Evolutionary conservation across 139 green algal species (phyloP), one percentile per base, ranked within the genome.

Genomic region (Volvox reticuliferus): DNA sequence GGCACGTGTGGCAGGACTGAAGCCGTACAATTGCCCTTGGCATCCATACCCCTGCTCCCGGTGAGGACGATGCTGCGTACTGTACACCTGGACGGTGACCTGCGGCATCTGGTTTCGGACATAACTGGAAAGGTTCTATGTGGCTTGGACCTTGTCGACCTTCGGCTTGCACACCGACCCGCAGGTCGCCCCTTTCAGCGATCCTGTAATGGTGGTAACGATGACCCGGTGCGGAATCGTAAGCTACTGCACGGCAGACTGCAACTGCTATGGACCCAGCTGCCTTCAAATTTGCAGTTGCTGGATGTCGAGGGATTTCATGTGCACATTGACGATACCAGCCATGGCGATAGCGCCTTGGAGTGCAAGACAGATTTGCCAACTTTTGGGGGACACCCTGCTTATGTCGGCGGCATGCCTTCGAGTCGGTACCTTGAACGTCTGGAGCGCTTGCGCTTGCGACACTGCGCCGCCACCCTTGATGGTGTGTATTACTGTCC

Each of bases 161-260:
- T 89, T 44, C 85, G 69, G 28, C 85, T 89, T 44, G 68, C 85
- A 30, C 68, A 89, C 68, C 69, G 85, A n/a, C 85, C 85, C 69
- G 37, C 18, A 44, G 69, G 85, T 28, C 85, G 28, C 20, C 85
- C 85, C 6, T 44, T 67, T 18, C 75, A 30, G 32, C 21, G 26
- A 55, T 55, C 44, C 44, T 55, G 5, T 55, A 55, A 55, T 55
- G 44, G 9, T 55, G 44, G 44, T 55, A 9, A 5, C 44, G 9
- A 9, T 9, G 9, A 55, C 44, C 44, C 9, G 44, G 44, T 24
- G 65, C 9, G 78, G 37, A 24, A 35, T 24, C 35, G 37, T 12
- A 30, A 36, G 75, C 75, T 30, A 12, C 71, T 35, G 79, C 13
- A 13, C 19, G 37, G 81, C 21, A 20, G 85, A 44, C 85, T 89